phyloP scores from a whole-genome alignment of 2,329 filamentous ascomycete species.

The Cercospora sp. region DNA sequence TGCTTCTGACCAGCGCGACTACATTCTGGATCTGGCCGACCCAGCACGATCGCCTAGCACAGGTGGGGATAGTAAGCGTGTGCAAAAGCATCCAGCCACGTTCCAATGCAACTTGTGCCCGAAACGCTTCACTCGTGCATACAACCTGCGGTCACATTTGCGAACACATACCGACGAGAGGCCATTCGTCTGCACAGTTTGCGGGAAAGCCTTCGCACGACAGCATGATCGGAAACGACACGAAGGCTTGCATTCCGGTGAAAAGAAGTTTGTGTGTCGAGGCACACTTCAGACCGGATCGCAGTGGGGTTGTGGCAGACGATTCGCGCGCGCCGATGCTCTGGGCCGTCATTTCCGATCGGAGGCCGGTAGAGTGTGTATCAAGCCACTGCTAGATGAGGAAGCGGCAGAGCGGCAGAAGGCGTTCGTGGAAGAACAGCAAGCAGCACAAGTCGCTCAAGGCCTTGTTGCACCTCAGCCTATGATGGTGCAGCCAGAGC shows the following conservation, averaged over 20 bases:
- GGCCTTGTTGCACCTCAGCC: conserved; percentile 39
- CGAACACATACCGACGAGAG: conserved; percentile 96
- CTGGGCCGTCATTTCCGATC: conserved; percentile 83
- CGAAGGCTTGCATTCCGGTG: conserved; percentile 91
- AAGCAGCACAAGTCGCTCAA: conserved; percentile 55
- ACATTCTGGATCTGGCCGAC: conserved; percentile 89
- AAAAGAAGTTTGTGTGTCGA: conserved; percentile 98
- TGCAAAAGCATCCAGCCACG: conserved; percentile 95
- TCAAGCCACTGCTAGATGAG: conserved; percentile 94
- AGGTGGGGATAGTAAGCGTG: conserved; percentile 68
- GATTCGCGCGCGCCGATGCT: conserved; percentile 93
- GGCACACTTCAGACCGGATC: conserved; percentile 81
- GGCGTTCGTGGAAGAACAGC: conserved; percentile 61
- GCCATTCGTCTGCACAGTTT: conserved; percentile 95
- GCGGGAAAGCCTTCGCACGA: conserved; percentile 93
- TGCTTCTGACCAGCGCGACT: conserved; percentile 62
- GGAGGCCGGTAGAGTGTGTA: conserved; percentile 92
- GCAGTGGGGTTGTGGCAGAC: conserved; percentile 88
- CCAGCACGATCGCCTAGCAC: conserved; percentile 73
- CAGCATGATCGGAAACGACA: conserved; percentile 97
- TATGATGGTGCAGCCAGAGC: conserved; percentile 37
- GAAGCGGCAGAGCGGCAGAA: conserved; percentile 82
- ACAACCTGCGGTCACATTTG: conserved; percentile 92
- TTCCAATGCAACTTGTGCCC: conserved; percentile 94
- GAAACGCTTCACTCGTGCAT: conserved; percentile 93